Base-by-base conservation (phyloP, 2,329 filamentous ascomycete species). In the Xylariaceae sp. region DNA sequence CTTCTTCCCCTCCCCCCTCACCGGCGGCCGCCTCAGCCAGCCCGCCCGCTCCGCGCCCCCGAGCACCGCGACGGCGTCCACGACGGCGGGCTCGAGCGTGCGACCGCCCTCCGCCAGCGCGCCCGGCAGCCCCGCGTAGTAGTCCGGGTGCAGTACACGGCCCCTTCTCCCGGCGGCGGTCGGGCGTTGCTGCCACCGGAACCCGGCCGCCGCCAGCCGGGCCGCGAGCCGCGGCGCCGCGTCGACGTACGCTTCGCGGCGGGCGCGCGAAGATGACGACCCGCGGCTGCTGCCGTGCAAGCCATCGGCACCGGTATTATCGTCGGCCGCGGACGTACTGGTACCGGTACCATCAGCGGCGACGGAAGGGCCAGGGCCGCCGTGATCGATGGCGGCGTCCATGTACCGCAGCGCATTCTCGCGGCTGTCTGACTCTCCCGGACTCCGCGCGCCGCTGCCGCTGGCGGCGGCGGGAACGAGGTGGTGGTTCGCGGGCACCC, bases 401-500 rank as follows among this genome's bases (percentile, higher is more conserved):
- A 58, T 30, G 39, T 58, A 58, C 18, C 35, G 40, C 8, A 52
- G 31, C 0, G 52, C 52, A 12, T 46, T 36, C 10, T 49, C 43
- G 2, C 34, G 22, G 32, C 41, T 53, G 42, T 59, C 56, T 19
- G 37, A 5, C 3, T 49, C 29, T 8, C 41, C 44, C 3, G 38
- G 33, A 17, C 40, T 37, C 16, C 25, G 21, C 12, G 29, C 33
- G n/a, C n/a, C n/a, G n/a, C n/a, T n/a, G n/a, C n/a, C n/a, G n/a
- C n/a, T n/a, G n/a, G n/a, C n/a, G n/a, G n/a, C n/a, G n/a, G n/a
- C n/a, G n/a, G n/a, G n/a, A n/a, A n/a, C n/a, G n/a, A n/a, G n/a
- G 7, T 53, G 19, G 28, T 50, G 45, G 21, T 50, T 55, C 32
- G 51, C 49, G 2, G 59, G 58, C 9, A 61, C 49, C 58, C 58